Evolutionary conservation across 1,139 yeast species (phyloP).

Genomic region (Yamadazyma oceani): DNA sequence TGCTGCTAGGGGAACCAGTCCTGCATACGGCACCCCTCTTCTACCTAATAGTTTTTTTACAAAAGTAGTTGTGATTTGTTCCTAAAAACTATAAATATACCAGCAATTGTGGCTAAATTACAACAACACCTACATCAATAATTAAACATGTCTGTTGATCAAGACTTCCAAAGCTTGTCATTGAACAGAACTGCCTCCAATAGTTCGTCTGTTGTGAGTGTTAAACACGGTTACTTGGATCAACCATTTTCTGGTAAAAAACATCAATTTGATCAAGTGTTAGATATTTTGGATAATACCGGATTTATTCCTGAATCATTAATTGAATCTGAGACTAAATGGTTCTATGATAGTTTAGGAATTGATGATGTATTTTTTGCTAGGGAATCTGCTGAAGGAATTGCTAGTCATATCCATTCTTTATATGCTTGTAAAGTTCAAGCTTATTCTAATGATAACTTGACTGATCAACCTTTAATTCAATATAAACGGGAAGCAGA

Average conservation of each 20-base stretch:
- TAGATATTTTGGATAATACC: constrained; percentile 75
- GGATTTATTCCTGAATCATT: constrained; percentile 89
- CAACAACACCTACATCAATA: neutral
- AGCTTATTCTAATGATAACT: constrained; percentile 52
- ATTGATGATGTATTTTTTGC: constrained; percentile 93
- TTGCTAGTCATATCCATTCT: constrained; percentile 82
- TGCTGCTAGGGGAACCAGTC: too few species aligned
- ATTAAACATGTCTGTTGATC: constrained; percentile 16
- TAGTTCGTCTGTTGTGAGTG: constrained; percentile 30
- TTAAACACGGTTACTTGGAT: constrained; percentile 65
- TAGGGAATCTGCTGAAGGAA: constrained; percentile 74
- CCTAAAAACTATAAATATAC: too few species aligned
- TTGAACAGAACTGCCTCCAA: constrained; percentile 28
- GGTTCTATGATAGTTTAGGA: constrained; percentile 88
- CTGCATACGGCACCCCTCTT: too few species aligned
- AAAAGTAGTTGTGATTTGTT: too few species aligned
- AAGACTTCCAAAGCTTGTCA: constrained; percentile 26
- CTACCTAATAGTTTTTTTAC: too few species aligned
- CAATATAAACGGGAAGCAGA: constrained; percentile 74
- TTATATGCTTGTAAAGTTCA: constrained; percentile 91
- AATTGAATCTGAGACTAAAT: constrained; percentile 81
- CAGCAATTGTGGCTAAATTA: neutral
- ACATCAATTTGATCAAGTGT: constrained; percentile 76
- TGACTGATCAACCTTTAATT: constrained; percentile 49
- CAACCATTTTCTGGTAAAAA: constrained; percentile 79